These are phyloP conservation scores for Metarhizium rileyi DNA, from an alignment of 2,329 filamentous ascomycete species.

Conservation along the genomic window DNA sequence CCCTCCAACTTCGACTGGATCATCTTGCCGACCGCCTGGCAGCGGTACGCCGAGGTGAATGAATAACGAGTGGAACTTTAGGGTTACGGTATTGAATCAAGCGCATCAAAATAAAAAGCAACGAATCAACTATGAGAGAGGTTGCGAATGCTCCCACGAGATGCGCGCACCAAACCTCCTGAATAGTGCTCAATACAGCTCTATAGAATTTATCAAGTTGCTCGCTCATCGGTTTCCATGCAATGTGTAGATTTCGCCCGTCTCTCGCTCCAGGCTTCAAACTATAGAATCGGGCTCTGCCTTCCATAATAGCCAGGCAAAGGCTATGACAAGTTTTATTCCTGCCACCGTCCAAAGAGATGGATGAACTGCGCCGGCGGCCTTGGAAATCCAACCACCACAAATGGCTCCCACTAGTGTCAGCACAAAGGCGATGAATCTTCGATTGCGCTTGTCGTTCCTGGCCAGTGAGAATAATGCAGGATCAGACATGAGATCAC, in stretches of 20 bases:
- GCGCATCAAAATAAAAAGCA: no score
- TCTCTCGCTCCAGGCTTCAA: background rate
- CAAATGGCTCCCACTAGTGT: constrained; percentile 37
- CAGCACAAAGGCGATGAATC: constrained; percentile 33
- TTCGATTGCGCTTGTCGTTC: constrained; percentile 41
- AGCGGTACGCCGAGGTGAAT: no score
- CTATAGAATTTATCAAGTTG: no score
- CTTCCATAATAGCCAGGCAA: constrained; percentile 26
- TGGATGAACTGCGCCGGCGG: constrained; percentile 27
- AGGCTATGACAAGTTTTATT: constrained; percentile 31
- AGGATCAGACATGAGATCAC: constrained; percentile 42
- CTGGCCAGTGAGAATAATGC: constrained; percentile 30
- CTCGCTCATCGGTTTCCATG: background rate
- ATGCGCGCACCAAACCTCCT: no score
- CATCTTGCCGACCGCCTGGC: no score
- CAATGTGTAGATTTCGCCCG: background rate
- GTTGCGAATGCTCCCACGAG: no score
- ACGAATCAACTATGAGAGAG: no score
- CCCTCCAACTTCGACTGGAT: no score
- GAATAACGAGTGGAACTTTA: no score
- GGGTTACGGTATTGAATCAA: no score
- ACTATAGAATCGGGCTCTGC: constrained; percentile 4
- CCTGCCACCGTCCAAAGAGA: constrained; percentile 36
- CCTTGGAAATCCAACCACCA: constrained; percentile 38
- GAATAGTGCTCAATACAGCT: no score